Conservation (phyloP, 768 basidiomycete species). For the Boletus insuetus region DNA sequence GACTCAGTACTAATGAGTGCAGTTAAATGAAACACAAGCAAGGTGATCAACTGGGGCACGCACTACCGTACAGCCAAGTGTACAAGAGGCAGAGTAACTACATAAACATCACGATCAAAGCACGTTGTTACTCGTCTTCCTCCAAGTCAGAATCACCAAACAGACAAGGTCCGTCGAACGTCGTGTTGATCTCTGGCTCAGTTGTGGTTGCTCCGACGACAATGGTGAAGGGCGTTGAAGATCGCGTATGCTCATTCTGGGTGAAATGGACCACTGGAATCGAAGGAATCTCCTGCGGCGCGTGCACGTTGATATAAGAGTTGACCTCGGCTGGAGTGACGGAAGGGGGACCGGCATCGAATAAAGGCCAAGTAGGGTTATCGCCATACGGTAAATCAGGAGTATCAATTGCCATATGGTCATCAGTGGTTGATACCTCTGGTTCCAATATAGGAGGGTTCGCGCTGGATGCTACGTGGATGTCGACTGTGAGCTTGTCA, state of each 20-base stretch:
- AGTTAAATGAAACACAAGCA: background rate
- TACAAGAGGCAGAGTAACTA: background rate
- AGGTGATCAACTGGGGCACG: background rate
- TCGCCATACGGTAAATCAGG: background rate
- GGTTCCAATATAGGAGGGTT: background rate
- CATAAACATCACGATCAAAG: background rate
- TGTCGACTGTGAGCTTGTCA: background rate
- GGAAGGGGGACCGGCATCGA: background rate
- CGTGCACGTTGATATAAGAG: background rate
- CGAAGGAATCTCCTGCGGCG: background rate
- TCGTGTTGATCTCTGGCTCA: constrained; percentile 2
- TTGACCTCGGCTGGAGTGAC: background rate
- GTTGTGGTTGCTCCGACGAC: background rate
- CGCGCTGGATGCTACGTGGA: background rate
- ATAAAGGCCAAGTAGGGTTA: background rate
- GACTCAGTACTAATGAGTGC: background rate
- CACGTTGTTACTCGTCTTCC: constrained; percentile 20
- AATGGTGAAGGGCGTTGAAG: background rate
- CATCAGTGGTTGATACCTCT: constrained; percentile 1
- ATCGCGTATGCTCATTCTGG: background rate
- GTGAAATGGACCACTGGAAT: background rate
- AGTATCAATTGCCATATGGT: background rate
- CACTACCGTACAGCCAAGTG: background rate
- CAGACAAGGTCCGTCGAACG: constrained; percentile 27
- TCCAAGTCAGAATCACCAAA: constrained; percentile 31